Percentiles rank a stretch among this genome's conserved stretches.
Conservation (phyloP, 2,329 filamentous ascomycete genomes). For the Fusarium sp. region DNA sequence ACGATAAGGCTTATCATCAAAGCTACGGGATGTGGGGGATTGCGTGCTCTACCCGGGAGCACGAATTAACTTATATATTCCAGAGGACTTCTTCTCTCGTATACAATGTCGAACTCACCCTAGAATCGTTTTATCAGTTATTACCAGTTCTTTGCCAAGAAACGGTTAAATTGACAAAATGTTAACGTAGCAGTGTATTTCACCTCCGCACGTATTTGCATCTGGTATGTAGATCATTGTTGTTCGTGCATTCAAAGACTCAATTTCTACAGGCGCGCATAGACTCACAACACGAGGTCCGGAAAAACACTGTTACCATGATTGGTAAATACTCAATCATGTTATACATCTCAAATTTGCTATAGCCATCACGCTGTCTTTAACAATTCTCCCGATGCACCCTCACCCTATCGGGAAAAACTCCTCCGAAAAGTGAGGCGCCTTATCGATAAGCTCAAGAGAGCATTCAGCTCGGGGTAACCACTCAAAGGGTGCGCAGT, state of each 20-base stretch:
- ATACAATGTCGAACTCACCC: neutral
- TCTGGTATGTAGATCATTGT: neutral
- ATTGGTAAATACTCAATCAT: neutral
- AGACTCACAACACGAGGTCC: neutral
- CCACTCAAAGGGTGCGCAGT: neutral
- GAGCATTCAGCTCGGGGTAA: neutral
- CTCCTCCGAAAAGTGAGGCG: neutral
- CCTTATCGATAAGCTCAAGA: neutral
- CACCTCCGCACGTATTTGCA: neutral
- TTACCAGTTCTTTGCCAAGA: neutral
- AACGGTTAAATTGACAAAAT: neutral
- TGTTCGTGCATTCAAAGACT: neutral
- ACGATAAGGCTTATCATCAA: neutral
- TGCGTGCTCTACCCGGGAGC: neutral
- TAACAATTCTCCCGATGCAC: neutral
- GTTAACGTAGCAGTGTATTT: neutral
- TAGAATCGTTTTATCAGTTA: neutral
- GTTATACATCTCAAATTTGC: neutral
- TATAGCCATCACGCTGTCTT: neutral
- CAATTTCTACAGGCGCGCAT: constrained; percentile 13
- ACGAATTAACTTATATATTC: neutral
- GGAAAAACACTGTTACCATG: neutral
- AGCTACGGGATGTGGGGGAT: neutral
- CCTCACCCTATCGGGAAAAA: neutral
- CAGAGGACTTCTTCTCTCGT: neutral